These are phyloP conservation scores for Microbotryomycetes sp. DNA, from an alignment of 1,284 basidiomycete species.

Conservation along the genomic window DNA sequence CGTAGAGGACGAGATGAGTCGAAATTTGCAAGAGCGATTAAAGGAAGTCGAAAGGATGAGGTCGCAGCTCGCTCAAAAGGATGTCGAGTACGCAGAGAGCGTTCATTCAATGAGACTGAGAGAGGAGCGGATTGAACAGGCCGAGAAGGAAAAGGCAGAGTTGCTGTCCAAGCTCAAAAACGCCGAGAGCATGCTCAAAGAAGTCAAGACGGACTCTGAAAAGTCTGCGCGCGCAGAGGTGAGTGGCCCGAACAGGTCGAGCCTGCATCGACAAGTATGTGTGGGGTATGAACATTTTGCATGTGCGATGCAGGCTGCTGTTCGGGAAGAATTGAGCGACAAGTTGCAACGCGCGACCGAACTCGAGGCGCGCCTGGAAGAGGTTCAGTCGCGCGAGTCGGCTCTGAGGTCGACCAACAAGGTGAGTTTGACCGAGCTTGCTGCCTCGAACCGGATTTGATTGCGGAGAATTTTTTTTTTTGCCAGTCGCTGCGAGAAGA, in stretches of 20 bases:
- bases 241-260: constrained; percentile 19
- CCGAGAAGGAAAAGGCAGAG: constrained; percentile 48
- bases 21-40: constrained; percentile 63
- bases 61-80: constrained; percentile 50
- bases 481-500: constrained; percentile 75
- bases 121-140: constrained; percentile 51
- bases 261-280: background rate
- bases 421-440: constrained; percentile 43
- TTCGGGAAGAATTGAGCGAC: constrained; percentile 42
- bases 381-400: constrained; percentile 55
- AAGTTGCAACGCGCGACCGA: constrained; percentile 37
- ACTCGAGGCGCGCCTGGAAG: constrained; percentile 49
- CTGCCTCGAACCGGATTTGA: constrained; percentile 5
- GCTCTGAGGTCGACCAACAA: constrained; percentile 66
- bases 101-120: constrained; percentile 45
- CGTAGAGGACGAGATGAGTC: constrained; percentile 65
- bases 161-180: constrained; percentile 42
- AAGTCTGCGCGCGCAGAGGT: constrained; percentile 44
- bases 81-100: constrained; percentile 47
- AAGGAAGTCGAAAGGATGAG: constrained; percentile 69
- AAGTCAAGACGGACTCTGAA: constrained; percentile 44
- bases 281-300: background rate
- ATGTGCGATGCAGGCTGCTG: constrained; percentile 37
- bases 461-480: constrained; percentile 2
- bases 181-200: constrained; percentile 44